A percentile compares a stretch with the other conserved stretches of the same genome.
Conservation (phyloP, 2,329 filamentous ascomycete species). For the Orbilia javanica region DNA sequence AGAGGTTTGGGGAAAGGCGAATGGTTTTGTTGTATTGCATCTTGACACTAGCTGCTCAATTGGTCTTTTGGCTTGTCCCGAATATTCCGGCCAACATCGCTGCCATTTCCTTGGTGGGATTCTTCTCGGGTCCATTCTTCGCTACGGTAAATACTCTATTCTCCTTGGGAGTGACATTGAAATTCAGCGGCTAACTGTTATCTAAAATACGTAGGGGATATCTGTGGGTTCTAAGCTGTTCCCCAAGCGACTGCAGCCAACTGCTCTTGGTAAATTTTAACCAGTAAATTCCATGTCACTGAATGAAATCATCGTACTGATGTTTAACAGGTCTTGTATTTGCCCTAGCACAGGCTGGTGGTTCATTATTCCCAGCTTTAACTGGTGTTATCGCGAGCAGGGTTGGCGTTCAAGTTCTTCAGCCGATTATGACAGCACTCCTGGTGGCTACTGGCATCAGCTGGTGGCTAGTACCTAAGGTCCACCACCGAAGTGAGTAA, state of each 20-base stretch:
- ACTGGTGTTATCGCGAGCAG: constrained; percentile 69
- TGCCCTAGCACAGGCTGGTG: constrained; percentile 71
- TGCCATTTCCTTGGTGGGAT: constrained; percentile 70
- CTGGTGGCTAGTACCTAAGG: constrained; percentile 51
- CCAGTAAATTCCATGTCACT: background rate
- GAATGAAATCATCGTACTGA: background rate
- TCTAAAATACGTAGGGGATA: constrained; percentile 67
- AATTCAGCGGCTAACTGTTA: background rate
- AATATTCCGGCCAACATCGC: constrained; percentile 70
- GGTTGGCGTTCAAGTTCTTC: constrained; percentile 46
- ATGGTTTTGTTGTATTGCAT: constrained; percentile 72
- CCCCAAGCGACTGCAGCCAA: constrained; percentile 42
- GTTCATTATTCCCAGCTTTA: constrained; percentile 71
- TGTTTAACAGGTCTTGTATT: constrained; percentile 68
- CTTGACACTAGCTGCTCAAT: constrained; percentile 70
- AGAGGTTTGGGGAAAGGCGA: constrained; percentile 71
- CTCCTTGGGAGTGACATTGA: background rate
- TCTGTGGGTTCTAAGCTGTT: constrained; percentile 66
- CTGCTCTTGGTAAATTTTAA: constrained; percentile 55
- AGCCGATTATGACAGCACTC: constrained; percentile 39
- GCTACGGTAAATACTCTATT: constrained; percentile 65
- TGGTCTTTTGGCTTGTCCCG: constrained; percentile 73
- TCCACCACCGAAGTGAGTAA: constrained; percentile 23
- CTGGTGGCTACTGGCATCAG: constrained; percentile 43
- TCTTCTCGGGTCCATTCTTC: constrained; percentile 73